Evolutionary conservation across 2,329 filamentous ascomycete species (phyloP), one percentile per base, ranked within the genome.

Genomic region (Cercospora janseana): DNA sequence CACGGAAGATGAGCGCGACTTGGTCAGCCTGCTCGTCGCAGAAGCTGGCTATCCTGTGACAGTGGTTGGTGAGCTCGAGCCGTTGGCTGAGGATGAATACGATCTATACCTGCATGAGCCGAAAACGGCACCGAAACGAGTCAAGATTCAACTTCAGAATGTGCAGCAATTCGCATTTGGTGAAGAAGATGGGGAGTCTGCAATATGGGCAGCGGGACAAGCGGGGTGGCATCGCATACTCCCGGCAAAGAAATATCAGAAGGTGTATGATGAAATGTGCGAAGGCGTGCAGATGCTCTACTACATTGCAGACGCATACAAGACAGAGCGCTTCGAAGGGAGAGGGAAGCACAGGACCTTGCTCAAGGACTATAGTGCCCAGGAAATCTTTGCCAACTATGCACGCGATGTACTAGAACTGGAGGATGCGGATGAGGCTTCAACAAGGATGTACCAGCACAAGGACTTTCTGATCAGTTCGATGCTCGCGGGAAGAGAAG

Each of bases 161-260:
- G 74, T 78, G 4, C 68, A 66, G 6, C 69, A 67, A 31, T 76
- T 72, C 57, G 69, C 74, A 3, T 78, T 76, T 56, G 75, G 72
- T 12, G 68, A 75, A 54, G 80, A 85, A 24, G 76, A 79, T 43
- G 75, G 75, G 0, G 72, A 74, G 13, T 74, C 79, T 3, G 73
- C 79, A n/a, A 71, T 87, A 23, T 89, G 86, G 86, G 81, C 84
- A 1, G 73, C 76, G 23, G 82, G 82, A 28, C 66, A 73, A 46
- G 78, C 82, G 9, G 85, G 84, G 35, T 88, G 85, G 83, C 88
- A 81, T 63, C 79, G 84, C 61, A 76, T 89, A 32, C 72, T 72
- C 24, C 84, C 86, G 1, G 72, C 78, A n/a, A 62, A 71, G 7
- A 66, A 69, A 2, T 90, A 87, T 64, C 69, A 70, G 43, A 60